These are phyloP conservation scores for Globisporangium middletonii DNA, from an alignment of 352 stramenopile genomes.

Conservation along the genomic window DNA sequence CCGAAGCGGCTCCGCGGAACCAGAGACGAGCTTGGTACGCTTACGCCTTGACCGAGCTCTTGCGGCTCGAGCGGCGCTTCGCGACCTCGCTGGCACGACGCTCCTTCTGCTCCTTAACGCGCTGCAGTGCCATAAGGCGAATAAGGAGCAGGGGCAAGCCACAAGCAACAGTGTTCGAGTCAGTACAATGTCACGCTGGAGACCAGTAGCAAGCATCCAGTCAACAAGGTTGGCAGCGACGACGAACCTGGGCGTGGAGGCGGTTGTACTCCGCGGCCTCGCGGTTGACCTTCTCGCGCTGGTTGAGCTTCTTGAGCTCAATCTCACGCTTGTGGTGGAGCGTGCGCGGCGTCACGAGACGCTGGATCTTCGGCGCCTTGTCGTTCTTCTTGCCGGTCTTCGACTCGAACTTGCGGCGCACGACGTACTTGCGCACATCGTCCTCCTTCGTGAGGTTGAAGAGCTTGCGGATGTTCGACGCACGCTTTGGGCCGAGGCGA, in stretches of 20 bases:
- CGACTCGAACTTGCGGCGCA: slow-evolving; percentile 97
- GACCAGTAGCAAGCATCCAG: no score
- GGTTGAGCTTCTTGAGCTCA: slow-evolving; percentile 75
- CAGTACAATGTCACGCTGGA: slow-evolving; percentile 17
- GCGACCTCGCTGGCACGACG: slow-evolving; percentile 95
- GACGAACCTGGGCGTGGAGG: slow-evolving; percentile 90
- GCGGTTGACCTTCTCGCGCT: slow-evolving; percentile 89
- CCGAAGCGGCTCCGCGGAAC: not conserved
- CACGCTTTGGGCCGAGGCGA: slow-evolving; percentile 98
- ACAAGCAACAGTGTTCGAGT: slow-evolving; percentile 37
- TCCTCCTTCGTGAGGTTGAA: slow-evolving; percentile 99
- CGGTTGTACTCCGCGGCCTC: slow-evolving; percentile 97
- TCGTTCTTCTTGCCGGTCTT: slow-evolving; percentile 98
- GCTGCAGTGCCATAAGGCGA: slow-evolving; percentile 94
- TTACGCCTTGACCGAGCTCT: slow-evolving; percentile 91
- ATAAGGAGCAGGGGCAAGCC: slow-evolving; percentile 81
- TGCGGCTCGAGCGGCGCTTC: slow-evolving; percentile 97
- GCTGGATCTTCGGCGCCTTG: slow-evolving; percentile 99
- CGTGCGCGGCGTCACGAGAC: slow-evolving; percentile 96
- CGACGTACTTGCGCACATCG: slow-evolving; percentile 99
- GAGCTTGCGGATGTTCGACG: slow-evolving; percentile 99
- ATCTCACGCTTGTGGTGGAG: slow-evolving; percentile 96
- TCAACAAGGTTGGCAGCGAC: not conserved
- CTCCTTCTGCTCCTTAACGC: slow-evolving; percentile 98
- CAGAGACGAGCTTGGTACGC: slow-evolving; percentile 8